phyloP scores from a whole-genome alignment of 345 rosid species.

The Syzygium grande region DNA sequence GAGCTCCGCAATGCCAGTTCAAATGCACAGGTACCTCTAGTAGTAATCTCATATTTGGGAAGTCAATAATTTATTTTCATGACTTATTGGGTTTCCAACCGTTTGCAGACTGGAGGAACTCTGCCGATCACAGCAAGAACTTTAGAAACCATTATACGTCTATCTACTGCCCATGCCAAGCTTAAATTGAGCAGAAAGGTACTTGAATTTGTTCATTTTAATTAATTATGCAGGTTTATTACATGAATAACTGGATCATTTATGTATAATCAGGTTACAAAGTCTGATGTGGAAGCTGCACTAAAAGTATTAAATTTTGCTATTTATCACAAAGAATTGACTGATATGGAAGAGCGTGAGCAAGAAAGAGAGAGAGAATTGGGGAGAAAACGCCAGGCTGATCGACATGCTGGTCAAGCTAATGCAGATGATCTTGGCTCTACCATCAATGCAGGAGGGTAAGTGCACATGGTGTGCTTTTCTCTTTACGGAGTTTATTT shows the following conservation, averaged over 20 bases:
- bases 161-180: conserved; percentile 97
- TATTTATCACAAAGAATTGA: conserved; percentile 88
- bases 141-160: conserved; percentile 92
- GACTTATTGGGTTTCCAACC: background rate
- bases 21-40: conserved; percentile 16
- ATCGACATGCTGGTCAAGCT: conserved; percentile 12
- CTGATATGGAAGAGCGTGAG: conserved; percentile 96
- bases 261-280: conserved; percentile 43
- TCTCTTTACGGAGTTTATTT: background rate
- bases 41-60: background rate
- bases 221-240: background rate
- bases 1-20: conserved; percentile 83
- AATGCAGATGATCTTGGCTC: conserved; percentile 9
- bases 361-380: conserved; percentile 66
- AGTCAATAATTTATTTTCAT: background rate
- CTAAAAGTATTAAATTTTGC: conserved; percentile 87
- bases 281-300: conserved; percentile 87
- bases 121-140: conserved; percentile 99
- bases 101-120: conserved; percentile 88
- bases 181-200: conserved; percentile 89
- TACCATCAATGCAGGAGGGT: conserved; percentile 39
- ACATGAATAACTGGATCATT: conserved; percentile 2
- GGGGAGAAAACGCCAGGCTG: conserved; percentile 41
- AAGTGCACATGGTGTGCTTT: conserved; percentile 3
- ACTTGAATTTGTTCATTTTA: background rate